Evolutionary conservation across 1,284 basidiomycete genomes (phyloP).

Genomic region (Leccinum subatratum): DNA sequence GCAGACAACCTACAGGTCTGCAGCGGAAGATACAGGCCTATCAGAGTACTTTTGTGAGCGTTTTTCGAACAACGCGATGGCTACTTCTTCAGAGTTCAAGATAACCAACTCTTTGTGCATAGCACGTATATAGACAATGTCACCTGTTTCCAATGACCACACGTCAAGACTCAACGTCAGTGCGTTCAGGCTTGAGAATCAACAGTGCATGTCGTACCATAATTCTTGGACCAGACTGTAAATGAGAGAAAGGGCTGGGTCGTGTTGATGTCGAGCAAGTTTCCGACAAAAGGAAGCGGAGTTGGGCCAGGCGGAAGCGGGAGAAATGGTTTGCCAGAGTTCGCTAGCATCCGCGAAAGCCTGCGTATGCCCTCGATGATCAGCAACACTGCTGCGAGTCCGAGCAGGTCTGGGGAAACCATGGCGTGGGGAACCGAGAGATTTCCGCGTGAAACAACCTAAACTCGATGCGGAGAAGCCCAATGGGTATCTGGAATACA

Average conservation of each 20-base stretch:
- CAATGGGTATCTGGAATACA: too few species aligned
- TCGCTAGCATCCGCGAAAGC: not conserved
- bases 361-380: not conserved
- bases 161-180: not conserved
- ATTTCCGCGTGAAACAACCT: too few species aligned
- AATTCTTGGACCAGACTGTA: not conserved
- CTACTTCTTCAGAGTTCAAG: slow-evolving; percentile 18
- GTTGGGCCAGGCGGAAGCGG: not conserved
- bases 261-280: not conserved
- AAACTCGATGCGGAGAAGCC: too few species aligned
- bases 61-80: slow-evolving; percentile 18
- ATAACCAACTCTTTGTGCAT: slow-evolving; percentile 16
- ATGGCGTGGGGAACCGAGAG: too few species aligned
- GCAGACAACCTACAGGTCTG: slow-evolving; percentile 8
- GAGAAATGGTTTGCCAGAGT: not conserved
- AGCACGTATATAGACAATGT: slow-evolving; percentile 7
- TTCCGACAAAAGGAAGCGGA: not conserved
- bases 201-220: not conserved
- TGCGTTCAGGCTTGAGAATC: not conserved
- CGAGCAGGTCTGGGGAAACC: not conserved
- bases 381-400: not conserved
- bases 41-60: slow-evolving; percentile 18
- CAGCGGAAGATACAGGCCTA: slow-evolving; percentile 10
- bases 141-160: not conserved
- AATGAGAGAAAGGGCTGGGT: not conserved